Base-by-base conservation (phyloP, 129 eudicot genomes). In the Chrysanthemum lavandulifolium region DNA sequence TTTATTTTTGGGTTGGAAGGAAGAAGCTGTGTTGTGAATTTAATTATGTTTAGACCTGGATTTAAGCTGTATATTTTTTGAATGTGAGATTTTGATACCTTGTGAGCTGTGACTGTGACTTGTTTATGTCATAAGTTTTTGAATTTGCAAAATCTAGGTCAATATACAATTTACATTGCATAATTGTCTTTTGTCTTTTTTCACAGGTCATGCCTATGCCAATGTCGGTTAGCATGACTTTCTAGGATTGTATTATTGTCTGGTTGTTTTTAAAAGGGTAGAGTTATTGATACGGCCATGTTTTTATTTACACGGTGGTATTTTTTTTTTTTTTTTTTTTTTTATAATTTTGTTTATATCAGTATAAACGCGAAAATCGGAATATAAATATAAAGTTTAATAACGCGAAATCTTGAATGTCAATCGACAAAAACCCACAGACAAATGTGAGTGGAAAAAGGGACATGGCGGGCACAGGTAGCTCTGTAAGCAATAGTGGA, bases 1-100 rank as follows among this genome's bases (percentile, higher is more conserved):
- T 61, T 69, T 70, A 53, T 61, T 59, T 72, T 65, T 72, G 78
- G 82, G 55, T 64, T 40, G 81, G 81, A 48, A 76, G 81, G 81
- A 76, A 76, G 81, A 68, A 76, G 81, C 81, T 23, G 81, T 76
- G 75, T 59, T 69, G 81, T 76, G 74, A 49, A 59, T 29, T 19
- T 58, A 59, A 33, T 65, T 66, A 73, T 65, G 55, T 58, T 72
- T 72, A 72, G 68, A 72, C 67, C 45, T 72, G 57, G 45, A 60
- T 61, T 71, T 72, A 45, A 58, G 47, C 58, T 72, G 75, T 70
- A 70, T 70, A 72, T 72, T 45, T 59, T 13, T 59, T 57, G 55
- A 43, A 43, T 58, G 19, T 36, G 58, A 59, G 57, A 19, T 47
- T 45, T 72, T 56, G 36, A 40, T 63, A 66, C 21, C 71, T 68